Evolutionary conservation across 2,329 filamentous ascomycete genomes (phyloP).

Genomic region (Colletotrichum noveboracense): DNA sequence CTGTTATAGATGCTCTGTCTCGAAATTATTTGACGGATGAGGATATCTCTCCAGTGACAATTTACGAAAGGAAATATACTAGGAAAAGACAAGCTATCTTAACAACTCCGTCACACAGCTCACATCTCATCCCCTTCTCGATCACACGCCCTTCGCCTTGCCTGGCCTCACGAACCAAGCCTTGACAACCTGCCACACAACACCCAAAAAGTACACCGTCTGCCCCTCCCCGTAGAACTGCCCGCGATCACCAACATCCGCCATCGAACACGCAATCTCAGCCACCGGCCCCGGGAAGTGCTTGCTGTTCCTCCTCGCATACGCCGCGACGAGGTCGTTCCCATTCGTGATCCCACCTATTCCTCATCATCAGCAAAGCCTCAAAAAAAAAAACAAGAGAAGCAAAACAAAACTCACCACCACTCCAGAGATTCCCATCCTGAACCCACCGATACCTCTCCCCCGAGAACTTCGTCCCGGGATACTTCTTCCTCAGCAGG

Average conservation of each 20-base stretch:
- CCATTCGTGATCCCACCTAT: conserved; percentile 61
- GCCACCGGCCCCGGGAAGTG: conserved; percentile 48
- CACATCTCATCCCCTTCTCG: neutral
- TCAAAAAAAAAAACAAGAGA: neutral
- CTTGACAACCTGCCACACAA: conserved; percentile 43
- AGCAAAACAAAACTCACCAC: conserved; percentile 42
- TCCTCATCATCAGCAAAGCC: neutral
- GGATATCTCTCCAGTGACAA: too few species aligned
- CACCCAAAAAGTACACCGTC: conserved; percentile 33
- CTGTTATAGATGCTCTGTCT: too few species aligned
- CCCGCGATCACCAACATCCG: conserved; percentile 54
- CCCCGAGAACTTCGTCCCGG: conserved; percentile 46
- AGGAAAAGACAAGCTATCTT: too few species aligned
- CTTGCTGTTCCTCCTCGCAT: conserved; percentile 44
- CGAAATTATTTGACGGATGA: too few species aligned
- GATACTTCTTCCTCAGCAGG: conserved; percentile 41
- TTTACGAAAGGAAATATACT: neutral
- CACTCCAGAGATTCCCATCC: conserved; percentile 61
- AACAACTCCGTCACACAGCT: neutral
- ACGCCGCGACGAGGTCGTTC: conserved; percentile 60
- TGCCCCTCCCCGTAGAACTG: conserved; percentile 47
- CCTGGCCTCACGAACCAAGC: conserved; percentile 32
- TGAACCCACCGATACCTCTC: conserved; percentile 53
- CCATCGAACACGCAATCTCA: conserved; percentile 47
- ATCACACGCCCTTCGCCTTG: neutral